phyloP scores from a whole-genome alignment of 805 yeast species.

The Candida succiphila region DNA sequence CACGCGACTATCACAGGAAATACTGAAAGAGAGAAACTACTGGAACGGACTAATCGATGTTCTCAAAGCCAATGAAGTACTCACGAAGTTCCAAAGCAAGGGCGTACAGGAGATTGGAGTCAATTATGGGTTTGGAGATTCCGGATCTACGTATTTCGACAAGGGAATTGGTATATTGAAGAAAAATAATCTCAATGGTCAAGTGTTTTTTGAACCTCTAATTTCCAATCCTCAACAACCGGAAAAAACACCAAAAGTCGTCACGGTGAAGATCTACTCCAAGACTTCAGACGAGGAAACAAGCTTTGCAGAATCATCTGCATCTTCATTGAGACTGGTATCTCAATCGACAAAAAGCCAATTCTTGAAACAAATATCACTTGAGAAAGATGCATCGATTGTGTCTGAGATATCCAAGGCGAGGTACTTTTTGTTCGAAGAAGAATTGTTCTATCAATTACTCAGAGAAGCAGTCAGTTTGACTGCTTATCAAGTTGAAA shows the following conservation, averaged over 20 bases:
- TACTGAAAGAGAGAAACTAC: constrained; percentile 51
- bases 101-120: constrained; percentile 54
- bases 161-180: constrained; percentile 68
- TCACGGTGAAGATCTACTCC: constrained; percentile 44
- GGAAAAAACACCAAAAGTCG: constrained; percentile 32
- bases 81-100: constrained; percentile 58
- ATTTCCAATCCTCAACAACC: constrained; percentile 20
- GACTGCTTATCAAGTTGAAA: constrained; percentile 57
- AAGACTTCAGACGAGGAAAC: constrained; percentile 7
- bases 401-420: constrained; percentile 55
- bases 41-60: constrained; percentile 46
- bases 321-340: constrained; percentile 37
- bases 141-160: constrained; percentile 71
- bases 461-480: constrained; percentile 66
- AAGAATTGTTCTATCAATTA: constrained; percentile 73
- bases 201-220: constrained; percentile 25
- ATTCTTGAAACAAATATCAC: constrained; percentile 5
- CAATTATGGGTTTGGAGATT: constrained; percentile 84
- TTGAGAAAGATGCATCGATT: constrained; percentile 5
- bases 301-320: no score
- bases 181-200: constrained; percentile 35
- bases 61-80: constrained; percentile 43
- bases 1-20: constrained; percentile 39
- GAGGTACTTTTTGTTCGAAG: constrained; percentile 73
- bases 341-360: constrained; percentile 41